These are phyloP conservation scores for Phytophthora melonis DNA, from an alignment of 352 stramenopile species.

Conservation along the genomic window DNA sequence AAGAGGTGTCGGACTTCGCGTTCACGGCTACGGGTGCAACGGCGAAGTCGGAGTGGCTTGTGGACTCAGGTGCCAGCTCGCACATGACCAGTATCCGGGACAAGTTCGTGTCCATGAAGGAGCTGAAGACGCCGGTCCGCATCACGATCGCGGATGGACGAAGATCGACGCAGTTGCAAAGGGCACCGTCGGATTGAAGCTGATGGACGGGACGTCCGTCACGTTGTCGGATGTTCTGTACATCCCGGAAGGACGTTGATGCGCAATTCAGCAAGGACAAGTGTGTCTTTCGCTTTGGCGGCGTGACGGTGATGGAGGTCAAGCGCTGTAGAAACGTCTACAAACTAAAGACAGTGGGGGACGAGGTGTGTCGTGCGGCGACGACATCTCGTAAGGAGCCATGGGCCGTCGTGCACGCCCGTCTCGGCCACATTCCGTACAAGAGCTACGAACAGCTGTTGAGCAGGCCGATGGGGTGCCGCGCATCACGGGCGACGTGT, in stretches of 20 bases:
- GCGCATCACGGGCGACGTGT: neutral
- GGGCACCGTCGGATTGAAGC: constrained; percentile 16
- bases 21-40: constrained; percentile 9
- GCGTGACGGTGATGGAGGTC: constrained; percentile 20
- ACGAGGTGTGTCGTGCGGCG: constrained; percentile 14
- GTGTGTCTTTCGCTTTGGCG: constrained; percentile 14
- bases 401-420: constrained; percentile 15
- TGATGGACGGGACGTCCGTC: constrained; percentile 20
- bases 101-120: constrained; percentile 25
- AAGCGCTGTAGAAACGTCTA: constrained; percentile 26
- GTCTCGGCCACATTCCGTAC: constrained; percentile 21
- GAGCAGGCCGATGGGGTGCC: constrained; percentile 14
- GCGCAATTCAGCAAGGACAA: constrained; percentile 29
- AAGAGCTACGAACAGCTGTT: constrained; percentile 17
- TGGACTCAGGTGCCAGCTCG: constrained; percentile 26
- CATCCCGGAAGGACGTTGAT: constrained; percentile 31
- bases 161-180: constrained; percentile 28
- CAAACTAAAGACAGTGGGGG: constrained; percentile 28
- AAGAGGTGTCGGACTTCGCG: neutral
- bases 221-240: constrained; percentile 17
- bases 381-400: constrained; percentile 14
- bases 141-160: no score
- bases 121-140: constrained; percentile 18
- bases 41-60: constrained; percentile 17
- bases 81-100: constrained; percentile 24